These are phyloP conservation scores for Aspergillus incahuasiensis DNA, from an alignment of 495 filamentous ascomycete species.

Conservation along the genomic window DNA sequence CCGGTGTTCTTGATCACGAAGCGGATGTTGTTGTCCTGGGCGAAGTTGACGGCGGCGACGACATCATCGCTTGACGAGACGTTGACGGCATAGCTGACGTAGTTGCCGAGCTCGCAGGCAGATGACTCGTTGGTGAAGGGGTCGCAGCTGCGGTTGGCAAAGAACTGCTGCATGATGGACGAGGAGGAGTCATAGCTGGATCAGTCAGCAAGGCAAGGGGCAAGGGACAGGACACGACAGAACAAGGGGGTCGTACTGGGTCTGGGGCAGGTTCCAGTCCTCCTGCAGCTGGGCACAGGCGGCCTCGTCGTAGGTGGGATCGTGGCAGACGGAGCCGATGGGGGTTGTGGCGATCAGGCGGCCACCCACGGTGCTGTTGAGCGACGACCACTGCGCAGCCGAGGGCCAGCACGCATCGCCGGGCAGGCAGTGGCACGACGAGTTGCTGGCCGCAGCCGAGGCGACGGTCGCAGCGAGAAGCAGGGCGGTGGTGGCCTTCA, in stretches of 20 bases:
- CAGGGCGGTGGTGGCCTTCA: conserved; percentile 27
- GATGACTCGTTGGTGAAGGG: conserved; percentile 43
- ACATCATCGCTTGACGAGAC: conserved; percentile 35
- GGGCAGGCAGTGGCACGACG: conserved; percentile 29
- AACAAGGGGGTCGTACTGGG: conserved; percentile 23
- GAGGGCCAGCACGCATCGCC: conserved; percentile 48
- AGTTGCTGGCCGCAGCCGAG: conserved; percentile 12
- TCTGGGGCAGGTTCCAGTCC: conserved; percentile 28
- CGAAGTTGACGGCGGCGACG: conserved; percentile 44
- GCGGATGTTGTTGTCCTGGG: conserved; percentile 53
- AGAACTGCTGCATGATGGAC: conserved; percentile 41
- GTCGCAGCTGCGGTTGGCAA: conserved; percentile 50
- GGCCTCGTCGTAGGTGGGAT: conserved; percentile 31
- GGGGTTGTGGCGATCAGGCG: conserved; percentile 43
- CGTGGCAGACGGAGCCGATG: conserved; percentile 45
- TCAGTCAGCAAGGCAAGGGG: not conserved
- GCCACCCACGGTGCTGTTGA: conserved; percentile 45
- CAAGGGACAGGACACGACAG: too few species aligned
- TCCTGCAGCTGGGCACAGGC: conserved; percentile 26
- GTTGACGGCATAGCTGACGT: conserved; percentile 49
- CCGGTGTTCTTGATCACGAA: conserved; percentile 65
- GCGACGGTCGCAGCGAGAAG: conserved; percentile 15
- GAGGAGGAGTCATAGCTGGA: conserved; percentile 30
- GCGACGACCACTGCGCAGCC: conserved; percentile 28
- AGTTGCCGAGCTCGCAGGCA: conserved; percentile 56